Evolutionary conservation across 1,139 yeast species (phyloP), one percentile per base, ranked within the genome.

Genomic region (Zygosaccharomyces pseudobailii): DNA sequence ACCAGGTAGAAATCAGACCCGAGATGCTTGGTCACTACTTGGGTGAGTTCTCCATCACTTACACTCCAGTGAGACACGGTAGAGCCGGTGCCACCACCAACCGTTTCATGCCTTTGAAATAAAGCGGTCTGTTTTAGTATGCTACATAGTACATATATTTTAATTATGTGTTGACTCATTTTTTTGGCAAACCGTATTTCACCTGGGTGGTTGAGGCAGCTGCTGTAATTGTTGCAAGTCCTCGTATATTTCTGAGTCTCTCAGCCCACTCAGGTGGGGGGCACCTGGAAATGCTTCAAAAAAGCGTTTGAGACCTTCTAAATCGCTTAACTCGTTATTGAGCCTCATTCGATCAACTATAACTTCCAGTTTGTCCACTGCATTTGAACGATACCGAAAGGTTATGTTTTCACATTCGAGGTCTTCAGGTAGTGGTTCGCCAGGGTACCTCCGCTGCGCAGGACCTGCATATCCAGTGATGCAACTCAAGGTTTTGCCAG

Each of bases 1-100:
- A 90, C 95, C 87, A 86, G 71, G 97, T 92, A 75, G 99, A 94
- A 78, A 79, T 94, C 78, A 89, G 81, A 77, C 97, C 98, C 71
- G 99, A 94, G 82, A 92, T 94, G 98, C 90, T 90, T 73, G 98
- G 98, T 73, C 96, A 90, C 86, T 94, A 94, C 94, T 87, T 94
- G 71, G 99, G 97, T 80, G 99, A 94, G 82, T 92, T 94, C 87
- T 92, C 98, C 72, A 92, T 94, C 78, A 80, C 98, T 71, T 94
- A 94, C 84, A 87, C 96, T 76, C 98, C 99, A 73, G 97, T 92
- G 74, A 87, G 95, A 84, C 97, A 90, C 83, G 97, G 97, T 81
- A 89, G 96, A 84, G 95, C 97, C 71, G 96, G 96, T 84, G 85
- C 87, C 75, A 83, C 87, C 76, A 83, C 94, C 69, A 77, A 90